Conservation (phyloP, 345 rosid species). For the Pugionium dolabratum region DNA sequence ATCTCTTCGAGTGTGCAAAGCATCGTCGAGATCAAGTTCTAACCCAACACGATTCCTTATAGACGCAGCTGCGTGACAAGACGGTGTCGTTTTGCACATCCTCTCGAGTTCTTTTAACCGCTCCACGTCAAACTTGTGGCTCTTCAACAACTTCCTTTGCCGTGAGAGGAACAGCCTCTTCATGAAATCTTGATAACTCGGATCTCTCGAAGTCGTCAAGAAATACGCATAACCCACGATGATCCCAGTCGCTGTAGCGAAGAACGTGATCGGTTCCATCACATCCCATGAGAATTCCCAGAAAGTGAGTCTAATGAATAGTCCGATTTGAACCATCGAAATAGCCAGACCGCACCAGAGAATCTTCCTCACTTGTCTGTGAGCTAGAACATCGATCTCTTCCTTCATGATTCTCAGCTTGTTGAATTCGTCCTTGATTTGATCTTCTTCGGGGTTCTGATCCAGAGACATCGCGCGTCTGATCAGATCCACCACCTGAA, state of each 20-base stretch:
- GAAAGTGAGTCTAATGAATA: slow-evolving; percentile 89
- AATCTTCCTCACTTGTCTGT: slow-evolving; percentile 78
- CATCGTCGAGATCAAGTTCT: slow-evolving; percentile 75
- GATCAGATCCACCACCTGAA: slow-evolving; percentile 85
- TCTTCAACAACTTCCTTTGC: slow-evolving; percentile 76
- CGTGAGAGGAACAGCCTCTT: slow-evolving; percentile 85
- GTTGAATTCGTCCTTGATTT: slow-evolving; percentile 65
- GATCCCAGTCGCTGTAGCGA: slow-evolving; percentile 66
- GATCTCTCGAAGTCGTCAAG: slow-evolving; percentile 83
- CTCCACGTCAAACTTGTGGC: slow-evolving; percentile 57
- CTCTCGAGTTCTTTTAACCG: slow-evolving; percentile 70
- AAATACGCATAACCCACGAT: slow-evolving; percentile 90
- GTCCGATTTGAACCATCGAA: slow-evolving; percentile 56
- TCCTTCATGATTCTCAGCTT: slow-evolving; percentile 63
- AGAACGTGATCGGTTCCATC: slow-evolving; percentile 94
- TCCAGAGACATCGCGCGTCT: slow-evolving; percentile 76
- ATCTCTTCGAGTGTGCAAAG: slow-evolving; percentile 48
- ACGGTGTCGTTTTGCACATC: slow-evolving; percentile 52
- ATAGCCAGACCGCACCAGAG: slow-evolving; percentile 76
- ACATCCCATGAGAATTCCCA: slow-evolving; percentile 99
- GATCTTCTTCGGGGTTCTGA: slow-evolving; percentile 68
- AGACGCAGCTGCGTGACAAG: slow-evolving; percentile 55
- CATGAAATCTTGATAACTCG: slow-evolving; percentile 89
- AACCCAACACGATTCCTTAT: slow-evolving; percentile 60
- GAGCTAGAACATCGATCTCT: slow-evolving; percentile 80